A percentile compares a stretch with the other conserved stretches of the same genome.
phyloP scores from a whole-genome alignment of 2,329 filamentous ascomycete species.

The Neofusicoccum kwambonambiense region DNA sequence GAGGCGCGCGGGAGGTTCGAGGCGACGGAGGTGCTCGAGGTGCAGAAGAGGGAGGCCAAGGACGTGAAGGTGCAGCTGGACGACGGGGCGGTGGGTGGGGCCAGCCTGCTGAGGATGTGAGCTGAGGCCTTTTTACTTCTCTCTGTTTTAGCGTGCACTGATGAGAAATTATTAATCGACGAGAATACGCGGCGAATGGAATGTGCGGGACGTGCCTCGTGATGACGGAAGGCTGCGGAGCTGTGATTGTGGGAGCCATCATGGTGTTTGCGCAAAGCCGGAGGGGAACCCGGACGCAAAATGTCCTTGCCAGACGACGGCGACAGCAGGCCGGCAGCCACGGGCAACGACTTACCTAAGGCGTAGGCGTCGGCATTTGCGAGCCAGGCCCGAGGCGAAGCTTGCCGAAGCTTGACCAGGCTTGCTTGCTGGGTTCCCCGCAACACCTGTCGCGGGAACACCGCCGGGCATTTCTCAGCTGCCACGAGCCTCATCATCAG shows the following conservation, averaged over 20 bases:
- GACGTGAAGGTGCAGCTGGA: conserved; percentile 7
- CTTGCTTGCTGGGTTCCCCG: background rate
- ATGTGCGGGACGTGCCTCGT: background rate
- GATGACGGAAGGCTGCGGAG: background rate
- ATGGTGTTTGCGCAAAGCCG: too few species aligned
- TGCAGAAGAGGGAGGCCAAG: conserved; percentile 8
- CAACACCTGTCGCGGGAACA: background rate
- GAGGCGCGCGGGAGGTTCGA: conserved; percentile 2
- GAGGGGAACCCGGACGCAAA: background rate
- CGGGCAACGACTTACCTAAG: background rate
- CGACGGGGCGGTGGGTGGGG: background rate
- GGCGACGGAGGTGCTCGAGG: conserved; percentile 7
- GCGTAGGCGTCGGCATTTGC: background rate
- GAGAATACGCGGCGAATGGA: background rate
- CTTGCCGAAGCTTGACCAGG: conserved; percentile 12
- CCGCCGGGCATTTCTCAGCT: too few species aligned
- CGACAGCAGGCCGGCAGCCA: too few species aligned
- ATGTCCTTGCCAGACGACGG: background rate
- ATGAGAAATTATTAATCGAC: background rate
- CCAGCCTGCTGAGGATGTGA: background rate
- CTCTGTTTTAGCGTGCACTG: background rate
- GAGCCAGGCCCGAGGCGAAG: background rate
- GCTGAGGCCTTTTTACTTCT: background rate
- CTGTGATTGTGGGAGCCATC: too few species aligned
- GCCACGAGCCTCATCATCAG: background rate